These are phyloP conservation scores for Aspergillus brunneoviolaceus DNA, from an alignment of 2,329 filamentous ascomycete species.

Conservation along the genomic window DNA sequence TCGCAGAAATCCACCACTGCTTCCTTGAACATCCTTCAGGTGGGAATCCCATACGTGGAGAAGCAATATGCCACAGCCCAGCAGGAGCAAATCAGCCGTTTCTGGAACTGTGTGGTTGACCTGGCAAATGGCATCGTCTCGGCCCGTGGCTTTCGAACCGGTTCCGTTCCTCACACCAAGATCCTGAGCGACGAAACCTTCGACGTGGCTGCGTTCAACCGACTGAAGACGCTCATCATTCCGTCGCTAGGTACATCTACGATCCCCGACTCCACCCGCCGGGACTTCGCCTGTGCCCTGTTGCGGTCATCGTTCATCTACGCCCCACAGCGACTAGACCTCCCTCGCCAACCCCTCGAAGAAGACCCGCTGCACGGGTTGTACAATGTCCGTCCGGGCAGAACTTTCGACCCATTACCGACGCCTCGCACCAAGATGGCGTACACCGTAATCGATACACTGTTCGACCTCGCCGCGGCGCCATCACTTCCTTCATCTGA, in stretches of 20 bases:
- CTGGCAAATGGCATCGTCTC: slow-evolving; percentile 69
- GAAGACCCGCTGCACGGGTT: slow-evolving; percentile 61
- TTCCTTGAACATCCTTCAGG: slow-evolving; percentile 65
- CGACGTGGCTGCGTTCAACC: slow-evolving; percentile 72
- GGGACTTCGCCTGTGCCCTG: slow-evolving; percentile 70
- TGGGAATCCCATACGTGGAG: slow-evolving; percentile 62
- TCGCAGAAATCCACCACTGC: slow-evolving; percentile 80
- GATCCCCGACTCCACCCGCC: slow-evolving; percentile 67
- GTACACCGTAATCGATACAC: slow-evolving; percentile 76
- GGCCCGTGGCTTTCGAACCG: slow-evolving; percentile 57
- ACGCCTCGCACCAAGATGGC: slow-evolving; percentile 69
- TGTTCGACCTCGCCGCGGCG: slow-evolving; percentile 66
- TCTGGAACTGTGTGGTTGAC: slow-evolving; percentile 70
- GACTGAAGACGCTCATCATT: slow-evolving; percentile 67
- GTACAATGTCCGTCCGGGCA: slow-evolving; percentile 65
- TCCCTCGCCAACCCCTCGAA: slow-evolving; percentile 47
- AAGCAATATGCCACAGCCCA: slow-evolving; percentile 36
- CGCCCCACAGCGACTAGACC: slow-evolving; percentile 61
- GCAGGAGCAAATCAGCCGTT: slow-evolving; percentile 49
- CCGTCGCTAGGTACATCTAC: slow-evolving; percentile 66
- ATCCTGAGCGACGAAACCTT: slow-evolving; percentile 72
- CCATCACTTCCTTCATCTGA: slow-evolving; percentile 34
- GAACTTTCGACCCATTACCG: slow-evolving; percentile 67
- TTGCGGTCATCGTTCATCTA: slow-evolving; percentile 84
- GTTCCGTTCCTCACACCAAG: slow-evolving; percentile 39